Evolutionary conservation across 768 basidiomycete genomes (phyloP), one percentile per base, ranked within the genome.

Genomic region (Boletus fagicola): DNA sequence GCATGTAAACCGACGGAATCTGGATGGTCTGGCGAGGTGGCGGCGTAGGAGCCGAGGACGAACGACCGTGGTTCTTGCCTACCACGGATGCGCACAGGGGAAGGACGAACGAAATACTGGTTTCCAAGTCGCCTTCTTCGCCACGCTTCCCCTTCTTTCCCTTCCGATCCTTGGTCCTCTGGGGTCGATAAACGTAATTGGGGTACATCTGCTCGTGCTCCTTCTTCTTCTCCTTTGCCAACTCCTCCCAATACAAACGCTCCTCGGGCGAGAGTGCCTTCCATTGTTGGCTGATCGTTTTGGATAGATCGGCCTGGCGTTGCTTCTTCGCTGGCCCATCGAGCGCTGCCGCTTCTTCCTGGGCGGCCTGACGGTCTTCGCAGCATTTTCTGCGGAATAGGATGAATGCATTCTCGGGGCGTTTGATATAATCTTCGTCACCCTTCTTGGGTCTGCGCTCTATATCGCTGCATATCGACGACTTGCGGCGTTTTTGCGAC

Each of bases 391-490:
- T 81, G 53, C 89, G 83, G 81, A 91, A 91, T 54, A 91, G 80
- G 69, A 91, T 91, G 77, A 91, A 91, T 9, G 89, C 89, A 66
- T 91, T 90, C 74, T 89, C 87, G 2, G 88, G 89, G 43, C 89
- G 84, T 72, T 90, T 90, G 76, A 91, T 84, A 67, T 91, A 91
- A 71, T 88, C 87, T 49, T 87, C 87, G 72, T 90, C 88, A 63
- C 89, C 88, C 76, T 86, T 79, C 71, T 76, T 78, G 10, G 79
- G 73, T 55, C 73, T 63, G 62, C 82, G 82, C 58, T 85, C 84
- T 65, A 74, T 65, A 52, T 70, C 75, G 70, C 77, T 77, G 66
- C 70, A 78, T 65, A 74, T 73, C 51, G 75, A 78, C 45, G 78
- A 77, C 53, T 82, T 84, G 69, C 82, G 78, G 50, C 82, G 82